These are phyloP conservation scores for Naumovozyma dairenensis DNA, from an alignment of 805 yeast genomes.

Conservation along the genomic window DNA sequence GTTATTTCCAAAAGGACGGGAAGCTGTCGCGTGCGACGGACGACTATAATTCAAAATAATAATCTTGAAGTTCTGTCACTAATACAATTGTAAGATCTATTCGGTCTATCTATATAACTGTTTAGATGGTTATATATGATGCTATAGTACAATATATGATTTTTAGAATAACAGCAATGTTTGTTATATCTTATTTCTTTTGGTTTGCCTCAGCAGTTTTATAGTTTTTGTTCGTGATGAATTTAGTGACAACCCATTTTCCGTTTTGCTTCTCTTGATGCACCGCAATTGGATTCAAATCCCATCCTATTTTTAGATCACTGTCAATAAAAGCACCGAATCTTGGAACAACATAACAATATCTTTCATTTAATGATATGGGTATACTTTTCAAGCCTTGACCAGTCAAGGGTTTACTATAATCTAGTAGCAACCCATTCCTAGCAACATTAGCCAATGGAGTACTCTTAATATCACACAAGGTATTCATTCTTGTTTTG, in stretches of 20 bases:
- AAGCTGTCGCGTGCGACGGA: too few species aligned
- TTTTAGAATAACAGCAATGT: too few species aligned
- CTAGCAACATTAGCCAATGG: constrained; percentile 74
- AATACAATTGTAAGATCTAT: too few species aligned
- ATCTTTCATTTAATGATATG: constrained; percentile 56
- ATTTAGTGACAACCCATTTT: constrained; percentile 45
- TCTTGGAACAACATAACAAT: constrained; percentile 84
- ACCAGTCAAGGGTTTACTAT: constrained; percentile 78
- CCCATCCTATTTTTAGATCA: constrained; percentile 82
- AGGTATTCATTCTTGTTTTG: constrained; percentile 55
- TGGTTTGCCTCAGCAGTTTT: constrained; percentile 9
- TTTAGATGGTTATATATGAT: too few species aligned
- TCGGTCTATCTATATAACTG: too few species aligned
- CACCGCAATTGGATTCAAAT: constrained; percentile 71
- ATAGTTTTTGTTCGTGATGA: constrained; percentile 23
- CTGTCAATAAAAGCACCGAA: constrained; percentile 76
- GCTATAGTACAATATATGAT: too few species aligned
- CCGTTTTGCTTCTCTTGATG: constrained; percentile 59
- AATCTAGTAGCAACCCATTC: constrained; percentile 60
- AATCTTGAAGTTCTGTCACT: too few species aligned
- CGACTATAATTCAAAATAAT: too few species aligned
- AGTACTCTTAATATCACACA: constrained; percentile 65
- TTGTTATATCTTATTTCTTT: background rate
- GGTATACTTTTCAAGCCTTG: constrained; percentile 79
- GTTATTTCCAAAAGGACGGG: too few species aligned